Evolutionary conservation across 1,284 basidiomycete species (phyloP).

Genomic region (Sporisorium graminicola): DNA sequence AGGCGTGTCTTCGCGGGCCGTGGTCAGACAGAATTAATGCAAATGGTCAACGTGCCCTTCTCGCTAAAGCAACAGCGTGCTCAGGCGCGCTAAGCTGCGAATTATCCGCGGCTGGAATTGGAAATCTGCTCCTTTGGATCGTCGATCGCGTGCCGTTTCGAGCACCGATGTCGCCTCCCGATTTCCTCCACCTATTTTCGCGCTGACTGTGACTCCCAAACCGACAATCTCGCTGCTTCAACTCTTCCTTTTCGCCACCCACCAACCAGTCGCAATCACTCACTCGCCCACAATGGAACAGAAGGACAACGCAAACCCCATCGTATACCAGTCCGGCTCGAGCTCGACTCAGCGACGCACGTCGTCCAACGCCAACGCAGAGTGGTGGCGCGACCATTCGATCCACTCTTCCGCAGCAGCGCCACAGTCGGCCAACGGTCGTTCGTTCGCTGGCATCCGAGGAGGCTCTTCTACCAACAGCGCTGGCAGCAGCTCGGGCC

Average conservation of each 20-base stretch:
- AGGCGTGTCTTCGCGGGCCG: not conserved
- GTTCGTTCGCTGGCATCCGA: constrained; percentile 3
- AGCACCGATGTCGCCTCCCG: too few relatives aligned
- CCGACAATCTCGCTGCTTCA: not conserved
- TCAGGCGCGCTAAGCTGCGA: too few relatives aligned
- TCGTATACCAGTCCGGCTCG: constrained; percentile 64
- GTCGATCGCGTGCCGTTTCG: too few relatives aligned
- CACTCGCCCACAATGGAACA: constrained; percentile 27
- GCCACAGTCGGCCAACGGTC: constrained; percentile 11
- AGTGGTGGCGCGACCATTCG: constrained; percentile 65
- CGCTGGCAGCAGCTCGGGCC: constrained; percentile 3
- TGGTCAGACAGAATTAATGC: constrained; percentile 1
- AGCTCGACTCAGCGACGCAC: constrained; percentile 61
- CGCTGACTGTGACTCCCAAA: not conserved
- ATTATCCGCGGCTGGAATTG: not conserved
- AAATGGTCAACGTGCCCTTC: constrained; percentile 17
- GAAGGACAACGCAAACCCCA: constrained; percentile 71
- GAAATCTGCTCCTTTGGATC: too few relatives aligned
- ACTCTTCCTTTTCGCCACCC: constrained; percentile 1
- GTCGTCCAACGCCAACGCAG: constrained; percentile 40
- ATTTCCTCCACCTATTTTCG: constrained; percentile 6
- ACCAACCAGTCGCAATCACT: not conserved
- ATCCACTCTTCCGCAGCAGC: constrained; percentile 35
- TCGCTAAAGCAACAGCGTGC: constrained; percentile 7
- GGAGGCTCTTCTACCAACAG: not conserved